Evolutionary conservation across 2,329 filamentous ascomycete genomes (phyloP), one percentile per base, ranked within the genome.

Genomic region (Fusarium foetens): DNA sequence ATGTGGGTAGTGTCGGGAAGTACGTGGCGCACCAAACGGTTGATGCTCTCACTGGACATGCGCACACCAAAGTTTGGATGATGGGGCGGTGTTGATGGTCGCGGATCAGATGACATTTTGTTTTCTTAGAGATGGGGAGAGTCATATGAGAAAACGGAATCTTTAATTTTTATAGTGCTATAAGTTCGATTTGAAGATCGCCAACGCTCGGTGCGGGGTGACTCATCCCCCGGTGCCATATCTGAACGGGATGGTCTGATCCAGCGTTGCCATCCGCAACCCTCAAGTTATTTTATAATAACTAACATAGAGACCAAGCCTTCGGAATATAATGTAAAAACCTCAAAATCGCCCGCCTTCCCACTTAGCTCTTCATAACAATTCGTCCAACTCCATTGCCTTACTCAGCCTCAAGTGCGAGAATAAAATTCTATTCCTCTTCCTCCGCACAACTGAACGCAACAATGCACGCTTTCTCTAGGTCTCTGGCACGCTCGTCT

Each of bases 101-200:
- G 52, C 3, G 16, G 17, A 13, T 8, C 4, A 0, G 8, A 6
- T 46, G 59, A 48, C 59, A 62, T 62, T 9, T 19, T 9, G 17
- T 4, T 33, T 3, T 3, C 1, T 3, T 14, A 1, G 1, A 13
- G 17, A 16, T 23, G 6, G 1, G 0, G 8, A 19, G 8, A 29
- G 19, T 5, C 1, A 9, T 1, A 2, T n/a, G 4, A 3, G 4
- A n/a, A 25, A 33, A 16, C 14, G 19, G 2, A n/a, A 9, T 5
- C 1, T 31, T 12, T 6, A 27, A 27, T 25, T 21, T 2, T 5
- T 5, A 17, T 31, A 6, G 21, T 29, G 5, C 21, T 16, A 21
- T 2, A 8, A 17, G 38, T 6, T n/a, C 7, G 6, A 21, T n/a
- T 41, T 33, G 10, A 49, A 33, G 14, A 17, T 9, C 10, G 21